These are phyloP conservation scores for Cyclotella cryptica DNA, from an alignment of 108 stramenopile species.

Conservation along the genomic window DNA sequence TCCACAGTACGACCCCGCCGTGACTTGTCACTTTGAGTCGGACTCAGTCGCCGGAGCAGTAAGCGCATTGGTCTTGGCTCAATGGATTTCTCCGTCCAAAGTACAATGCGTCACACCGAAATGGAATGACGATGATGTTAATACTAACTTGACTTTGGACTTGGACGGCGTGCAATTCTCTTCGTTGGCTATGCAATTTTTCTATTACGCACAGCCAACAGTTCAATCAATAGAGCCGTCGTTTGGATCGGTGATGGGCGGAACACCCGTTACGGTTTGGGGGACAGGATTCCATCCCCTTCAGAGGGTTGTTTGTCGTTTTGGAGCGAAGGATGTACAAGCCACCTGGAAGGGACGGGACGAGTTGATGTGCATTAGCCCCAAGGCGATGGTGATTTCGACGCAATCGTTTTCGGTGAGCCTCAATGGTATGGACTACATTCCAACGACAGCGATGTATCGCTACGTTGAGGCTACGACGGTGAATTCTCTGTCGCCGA, in stretches of 20 bases:
- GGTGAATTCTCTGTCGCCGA: conserved; percentile 14
- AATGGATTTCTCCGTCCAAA: conserved; percentile 16
- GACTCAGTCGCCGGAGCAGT: not conserved
- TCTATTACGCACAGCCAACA: conserved; percentile 14
- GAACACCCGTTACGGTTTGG: conserved; percentile 8
- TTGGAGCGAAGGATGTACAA: conserved; percentile 10
- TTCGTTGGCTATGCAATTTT: conserved; percentile 12
- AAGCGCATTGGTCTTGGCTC: conserved; percentile 1
- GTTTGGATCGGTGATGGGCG: conserved; percentile 16
- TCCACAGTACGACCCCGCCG: not conserved
- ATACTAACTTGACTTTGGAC: conserved; percentile 12
- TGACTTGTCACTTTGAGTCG: conserved; percentile 7
- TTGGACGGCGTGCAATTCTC: not conserved
- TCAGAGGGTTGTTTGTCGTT: conserved; percentile 21
- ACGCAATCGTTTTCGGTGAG: conserved; percentile 8
- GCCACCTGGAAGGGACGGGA: conserved; percentile 5
- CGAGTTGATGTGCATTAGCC: conserved; percentile 16
- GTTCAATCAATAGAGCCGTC: conserved; percentile 15
- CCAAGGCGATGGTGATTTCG: not conserved
- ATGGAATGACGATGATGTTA: conserved; percentile 2
- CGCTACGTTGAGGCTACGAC: conserved; percentile 19
- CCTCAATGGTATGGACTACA: conserved; percentile 28
- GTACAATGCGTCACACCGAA: conserved; percentile 6
- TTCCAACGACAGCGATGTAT: not conserved
- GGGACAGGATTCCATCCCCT: conserved; percentile 15